Conservation (phyloP, 352 stramenopile genomes). For the Phytophthora pisi region DNA sequence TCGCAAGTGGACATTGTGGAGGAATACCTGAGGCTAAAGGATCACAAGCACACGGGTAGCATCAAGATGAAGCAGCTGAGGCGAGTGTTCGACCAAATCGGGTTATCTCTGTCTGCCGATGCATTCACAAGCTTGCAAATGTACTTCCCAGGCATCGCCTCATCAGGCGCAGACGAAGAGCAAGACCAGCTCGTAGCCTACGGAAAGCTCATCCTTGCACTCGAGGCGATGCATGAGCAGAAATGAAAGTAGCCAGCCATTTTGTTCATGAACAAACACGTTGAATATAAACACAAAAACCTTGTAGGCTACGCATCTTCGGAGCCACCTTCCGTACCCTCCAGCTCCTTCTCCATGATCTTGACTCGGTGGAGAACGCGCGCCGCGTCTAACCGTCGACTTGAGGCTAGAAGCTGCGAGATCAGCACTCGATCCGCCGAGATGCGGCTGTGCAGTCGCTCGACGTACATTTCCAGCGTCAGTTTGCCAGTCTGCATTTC, state of each 20-base stretch:
- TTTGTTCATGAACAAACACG: slow-evolving; percentile 8
- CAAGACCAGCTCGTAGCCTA: slow-evolving; percentile 31
- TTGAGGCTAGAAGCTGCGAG: slow-evolving; percentile 44
- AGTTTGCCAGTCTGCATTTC: slow-evolving; percentile 84
- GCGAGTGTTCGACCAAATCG: slow-evolving; percentile 56
- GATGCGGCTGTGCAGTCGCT: slow-evolving; percentile 55
- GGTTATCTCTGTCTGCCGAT: slow-evolving; percentile 50
- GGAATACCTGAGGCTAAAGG: slow-evolving; percentile 56
- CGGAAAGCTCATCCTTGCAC: slow-evolving; percentile 37
- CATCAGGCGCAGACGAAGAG: not conserved
- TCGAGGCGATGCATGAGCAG: slow-evolving; percentile 37
- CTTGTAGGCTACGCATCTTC: slow-evolving; percentile 19
- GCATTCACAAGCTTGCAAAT: slow-evolving; percentile 44
- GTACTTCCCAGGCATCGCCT: slow-evolving; percentile 27
- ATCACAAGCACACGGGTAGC: slow-evolving; percentile 30
- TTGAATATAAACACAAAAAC: slow-evolving; percentile 1
- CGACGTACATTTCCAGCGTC: slow-evolving; percentile 74
- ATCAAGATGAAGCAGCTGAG: slow-evolving; percentile 51
- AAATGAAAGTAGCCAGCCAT: slow-evolving; percentile 5
- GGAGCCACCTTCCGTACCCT: slow-evolving; percentile 40
- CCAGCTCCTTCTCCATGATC: slow-evolving; percentile 78
- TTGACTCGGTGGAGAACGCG: slow-evolving; percentile 78
- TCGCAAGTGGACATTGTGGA: slow-evolving; percentile 68
- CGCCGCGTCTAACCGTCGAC: slow-evolving; percentile 60
- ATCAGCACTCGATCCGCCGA: slow-evolving; percentile 56